phyloP scores from a whole-genome alignment of 176 grass and related monocot species.

The Oryza australiensis region DNA sequence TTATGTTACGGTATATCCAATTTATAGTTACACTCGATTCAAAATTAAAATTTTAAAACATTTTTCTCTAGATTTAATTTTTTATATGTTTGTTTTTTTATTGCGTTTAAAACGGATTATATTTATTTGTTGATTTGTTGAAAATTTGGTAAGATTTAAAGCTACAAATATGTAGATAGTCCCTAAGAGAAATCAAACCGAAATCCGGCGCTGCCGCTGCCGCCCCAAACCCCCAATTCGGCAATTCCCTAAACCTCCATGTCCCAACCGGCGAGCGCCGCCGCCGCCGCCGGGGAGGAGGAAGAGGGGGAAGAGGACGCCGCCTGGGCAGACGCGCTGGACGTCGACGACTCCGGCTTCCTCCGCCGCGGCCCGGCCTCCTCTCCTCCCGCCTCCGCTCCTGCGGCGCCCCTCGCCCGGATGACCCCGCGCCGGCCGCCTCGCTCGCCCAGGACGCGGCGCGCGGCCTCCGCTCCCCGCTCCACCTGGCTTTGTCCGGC shows the following conservation, averaged over 20 bases:
- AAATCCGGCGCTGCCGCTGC: no score
- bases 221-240: not conserved
- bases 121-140: no score
- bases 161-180: no score
- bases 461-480: slow-evolving; percentile 13
- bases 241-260: not conserved
- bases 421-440: slow-evolving; percentile 45
- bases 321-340: slow-evolving; percentile 51
- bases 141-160: no score
- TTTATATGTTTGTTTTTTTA: no score
- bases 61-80: no score
- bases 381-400: not conserved
- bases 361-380: slow-evolving; percentile 9
- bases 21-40: no score
- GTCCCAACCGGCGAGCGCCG: not conserved
- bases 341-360: slow-evolving; percentile 69
- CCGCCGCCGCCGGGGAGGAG: not conserved
- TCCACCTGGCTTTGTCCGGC: not conserved
- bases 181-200: not conserved
- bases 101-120: no score
- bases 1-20: no score
- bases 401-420: not conserved
- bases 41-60: no score
- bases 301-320: not conserved
- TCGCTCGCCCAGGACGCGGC: slow-evolving; percentile 33